These are phyloP conservation scores for Phyllostachys edulis DNA, from an alignment of 176 grass and related monocot genomes.

Conservation along the genomic window DNA sequence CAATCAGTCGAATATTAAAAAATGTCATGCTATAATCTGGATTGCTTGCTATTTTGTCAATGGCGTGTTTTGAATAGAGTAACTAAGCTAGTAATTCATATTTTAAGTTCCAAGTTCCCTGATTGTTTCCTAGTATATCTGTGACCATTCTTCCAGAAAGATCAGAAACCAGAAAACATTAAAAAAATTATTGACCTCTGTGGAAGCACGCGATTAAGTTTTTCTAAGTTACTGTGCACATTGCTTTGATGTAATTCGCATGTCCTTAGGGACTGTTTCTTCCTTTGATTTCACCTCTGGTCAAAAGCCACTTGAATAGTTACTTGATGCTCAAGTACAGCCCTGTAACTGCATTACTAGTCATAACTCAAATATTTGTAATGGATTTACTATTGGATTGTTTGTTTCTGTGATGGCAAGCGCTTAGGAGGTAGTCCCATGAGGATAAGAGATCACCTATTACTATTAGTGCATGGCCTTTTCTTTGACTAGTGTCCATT, in stretches of 20 bases:
- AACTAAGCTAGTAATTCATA: not conserved
- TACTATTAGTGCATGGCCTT: not conserved
- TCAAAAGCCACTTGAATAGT: conserved; percentile 14
- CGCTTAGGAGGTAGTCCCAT: not conserved
- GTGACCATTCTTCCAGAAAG: not conserved
- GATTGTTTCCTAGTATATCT: not conserved
- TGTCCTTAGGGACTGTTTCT: not conserved
- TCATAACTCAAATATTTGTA: conserved; percentile 1
- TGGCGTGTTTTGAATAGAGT: not conserved
- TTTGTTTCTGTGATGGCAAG: conserved; percentile 14
- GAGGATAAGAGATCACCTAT: not conserved
- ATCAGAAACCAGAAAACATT: not conserved
- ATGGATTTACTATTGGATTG: conserved; percentile 7
- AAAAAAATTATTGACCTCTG: not conserved
- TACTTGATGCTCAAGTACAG: not conserved
- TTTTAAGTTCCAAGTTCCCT: conserved; percentile 18
- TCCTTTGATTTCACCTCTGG: not conserved
- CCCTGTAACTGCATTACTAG: not conserved
- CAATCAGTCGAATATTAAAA: conserved; percentile 6
- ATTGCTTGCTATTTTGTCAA: not conserved
- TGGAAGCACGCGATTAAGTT: not conserved
- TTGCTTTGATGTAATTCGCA: not conserved
- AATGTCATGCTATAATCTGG: not conserved
- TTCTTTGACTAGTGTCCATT: conserved; percentile 2
- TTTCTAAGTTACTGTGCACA: not conserved